Evolutionary conservation across 116 monocot species (phyloP).

Genomic region (Iris pallida): DNA sequence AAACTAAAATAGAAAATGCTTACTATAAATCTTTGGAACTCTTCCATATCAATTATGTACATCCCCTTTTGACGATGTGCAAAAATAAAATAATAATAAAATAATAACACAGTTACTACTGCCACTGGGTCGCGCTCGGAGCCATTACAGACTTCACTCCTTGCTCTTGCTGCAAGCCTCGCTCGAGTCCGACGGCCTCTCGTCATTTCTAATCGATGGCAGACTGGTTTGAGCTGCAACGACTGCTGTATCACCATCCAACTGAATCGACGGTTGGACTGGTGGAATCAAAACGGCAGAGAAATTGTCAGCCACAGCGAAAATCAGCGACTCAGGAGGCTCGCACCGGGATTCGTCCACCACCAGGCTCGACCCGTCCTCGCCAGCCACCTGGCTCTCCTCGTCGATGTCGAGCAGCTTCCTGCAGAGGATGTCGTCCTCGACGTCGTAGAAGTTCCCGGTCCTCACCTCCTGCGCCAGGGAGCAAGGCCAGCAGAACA

Average conservation of each 20-base stretch:
- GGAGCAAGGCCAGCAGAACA: constrained; percentile 78
- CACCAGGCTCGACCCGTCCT: not conserved
- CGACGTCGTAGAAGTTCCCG: constrained; percentile 49
- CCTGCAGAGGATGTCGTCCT: constrained; percentile 35
- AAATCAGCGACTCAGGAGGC: constrained; percentile 8
- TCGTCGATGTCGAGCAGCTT: constrained; percentile 11
- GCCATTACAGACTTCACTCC: not conserved
- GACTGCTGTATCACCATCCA: not conserved
- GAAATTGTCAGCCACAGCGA: not conserved
- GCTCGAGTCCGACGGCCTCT: not conserved
- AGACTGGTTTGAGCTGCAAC: not conserved
- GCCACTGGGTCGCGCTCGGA: no score
- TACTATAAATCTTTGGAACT: no score
- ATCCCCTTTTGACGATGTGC: no score
- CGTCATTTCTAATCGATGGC: not conserved
- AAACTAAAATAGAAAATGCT: no score
- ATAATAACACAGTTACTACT: no score
- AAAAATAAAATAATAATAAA: no score
- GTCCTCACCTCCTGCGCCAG: constrained; percentile 79
- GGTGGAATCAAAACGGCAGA: constrained; percentile 2
- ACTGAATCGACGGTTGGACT: not conserved
- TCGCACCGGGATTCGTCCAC: no score
- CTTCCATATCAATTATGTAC: no score
- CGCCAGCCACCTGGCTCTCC: constrained; percentile 6
- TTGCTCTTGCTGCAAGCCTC: not conserved